Evolutionary conservation across 2,329 filamentous ascomycete species (phyloP).

Genomic region (Plenodomus biglobosus): DNA sequence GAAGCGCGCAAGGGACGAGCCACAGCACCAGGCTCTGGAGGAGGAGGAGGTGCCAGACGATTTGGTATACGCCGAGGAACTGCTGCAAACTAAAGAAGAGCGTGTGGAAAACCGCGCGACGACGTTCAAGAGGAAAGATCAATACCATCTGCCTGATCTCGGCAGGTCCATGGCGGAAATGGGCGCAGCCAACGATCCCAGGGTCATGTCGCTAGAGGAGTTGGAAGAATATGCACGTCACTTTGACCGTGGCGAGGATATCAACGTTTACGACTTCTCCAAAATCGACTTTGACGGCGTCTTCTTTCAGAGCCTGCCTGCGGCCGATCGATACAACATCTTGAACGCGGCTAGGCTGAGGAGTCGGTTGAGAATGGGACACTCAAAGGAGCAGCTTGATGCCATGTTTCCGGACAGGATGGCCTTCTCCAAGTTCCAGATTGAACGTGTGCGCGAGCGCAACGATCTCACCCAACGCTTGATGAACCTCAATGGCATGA

Average conservation of each 20-base stretch:
- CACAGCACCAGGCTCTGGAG: constrained; percentile 60
- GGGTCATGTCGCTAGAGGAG: constrained; percentile 95
- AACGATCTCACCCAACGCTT: constrained; percentile 93
- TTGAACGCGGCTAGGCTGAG: constrained; percentile 88
- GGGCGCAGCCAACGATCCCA: constrained; percentile 86
- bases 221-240: constrained; percentile 91
- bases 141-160: constrained; percentile 90
- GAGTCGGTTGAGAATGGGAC: constrained; percentile 88
- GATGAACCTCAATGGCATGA: constrained; percentile 94
- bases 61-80: constrained; percentile 88
- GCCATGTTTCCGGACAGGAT: constrained; percentile 97
- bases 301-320: constrained; percentile 89
- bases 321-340: constrained; percentile 94
- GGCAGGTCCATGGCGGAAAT: constrained; percentile 77
- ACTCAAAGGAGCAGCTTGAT: constrained; percentile 94
- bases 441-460: constrained; percentile 86
- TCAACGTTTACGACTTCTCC: constrained; percentile 86
- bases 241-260: constrained; percentile 88
- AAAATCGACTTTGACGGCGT: constrained; percentile 98
- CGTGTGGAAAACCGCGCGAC: constrained; percentile 63
- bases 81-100: constrained; percentile 77
- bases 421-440: constrained; percentile 95
- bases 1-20: constrained; percentile 45
- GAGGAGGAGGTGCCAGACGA: constrained; percentile 74
- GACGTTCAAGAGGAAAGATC: constrained; percentile 86